Base-by-base conservation (phyloP, 257 asterid species). In the Solanum dulcamara region DNA sequence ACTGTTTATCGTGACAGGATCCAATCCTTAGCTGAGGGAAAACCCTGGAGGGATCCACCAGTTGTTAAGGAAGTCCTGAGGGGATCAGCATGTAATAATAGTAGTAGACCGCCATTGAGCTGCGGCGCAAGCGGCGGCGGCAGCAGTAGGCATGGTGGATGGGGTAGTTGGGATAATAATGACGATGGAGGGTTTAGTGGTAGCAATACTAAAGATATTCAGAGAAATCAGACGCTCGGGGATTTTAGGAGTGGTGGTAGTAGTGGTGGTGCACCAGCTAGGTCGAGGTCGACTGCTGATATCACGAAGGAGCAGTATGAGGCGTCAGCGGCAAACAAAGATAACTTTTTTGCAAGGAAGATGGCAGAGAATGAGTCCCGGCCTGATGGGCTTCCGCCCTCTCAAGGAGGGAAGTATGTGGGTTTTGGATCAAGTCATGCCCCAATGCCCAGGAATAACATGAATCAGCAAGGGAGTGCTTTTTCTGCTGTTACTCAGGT, bases 351-450 rank as follows among this genome's bases (percentile, higher is more conserved):
- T 62, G 90, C 97, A 3, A 91, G 89, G 88, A 94, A 86, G 86
- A 90, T 96, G 85, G 85, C 86, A 4, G 98, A 96, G 87, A 96
- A 96, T 77, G 93, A 93, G 86, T 88, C 94, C 1, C 84, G 92
- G 81, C 98, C 98, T 0, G 98, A 93, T 87, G 98, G 99, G 50
- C 51, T 96, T 70, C 98, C 94, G 12, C 99, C 99, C 5, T 94
- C 99, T 28, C 95, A 94, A 87, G 99, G 98, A 12, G 99, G 98
- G 80, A 96, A 96, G 90, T 96, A 93, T 87, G 98, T 96, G 4
- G 99, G 99, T 37, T 96, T 94, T 74, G 98, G 99, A 53, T 93
- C 99, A 17, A 90, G 35, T 86, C 93, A 95, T 12, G 85, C 90
- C 7, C 94, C 96, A 0, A 4, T 90, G 72, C 91, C 90, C 0